A percentile compares a stretch with the other conserved stretches of the same genome.
Evolutionary conservation across 768 basidiomycete genomes (phyloP).

Genomic region (Rhizopogon salebrosus): DNA sequence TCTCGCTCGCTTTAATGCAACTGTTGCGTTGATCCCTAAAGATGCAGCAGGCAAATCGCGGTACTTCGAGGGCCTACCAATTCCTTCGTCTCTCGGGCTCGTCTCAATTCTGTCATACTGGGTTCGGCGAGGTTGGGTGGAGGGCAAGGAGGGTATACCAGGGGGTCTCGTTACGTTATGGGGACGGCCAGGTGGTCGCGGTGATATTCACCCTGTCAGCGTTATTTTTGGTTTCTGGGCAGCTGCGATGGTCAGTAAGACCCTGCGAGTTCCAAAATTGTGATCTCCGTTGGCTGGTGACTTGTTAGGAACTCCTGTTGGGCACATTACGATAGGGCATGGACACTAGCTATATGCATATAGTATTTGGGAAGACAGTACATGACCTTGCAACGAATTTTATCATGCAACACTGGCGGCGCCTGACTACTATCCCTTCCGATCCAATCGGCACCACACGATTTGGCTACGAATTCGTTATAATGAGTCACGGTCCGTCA

Average conservation of each 20-base stretch:
- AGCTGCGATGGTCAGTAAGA: conserved; percentile 97
- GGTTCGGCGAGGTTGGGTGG: conserved; percentile 82
- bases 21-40: conserved; percentile 90
- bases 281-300: conserved; percentile 26
- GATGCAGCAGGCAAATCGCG: conserved; percentile 80
- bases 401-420: no score
- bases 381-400: background rate
- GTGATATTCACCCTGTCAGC: conserved; percentile 81
- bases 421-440: no score
- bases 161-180: conserved; percentile 70
- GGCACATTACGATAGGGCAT: background rate
- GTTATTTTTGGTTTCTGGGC: conserved; percentile 84
- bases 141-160: conserved; percentile 70
- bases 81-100: conserved; percentile 82
- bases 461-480: no score
- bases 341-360: background rate
- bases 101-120: conserved; percentile 79
- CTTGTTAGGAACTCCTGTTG: background rate
- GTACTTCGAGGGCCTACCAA: conserved; percentile 97
- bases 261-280: conserved; percentile 78
- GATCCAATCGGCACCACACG: no score
- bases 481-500: no score
- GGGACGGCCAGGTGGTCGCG: conserved; percentile 64
- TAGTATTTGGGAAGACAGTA: background rate
- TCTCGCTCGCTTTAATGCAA: conserved; percentile 97